Evolutionary conservation across 2,329 filamentous ascomycete species (phyloP).

Genomic region (Cadophora sp.): DNA sequence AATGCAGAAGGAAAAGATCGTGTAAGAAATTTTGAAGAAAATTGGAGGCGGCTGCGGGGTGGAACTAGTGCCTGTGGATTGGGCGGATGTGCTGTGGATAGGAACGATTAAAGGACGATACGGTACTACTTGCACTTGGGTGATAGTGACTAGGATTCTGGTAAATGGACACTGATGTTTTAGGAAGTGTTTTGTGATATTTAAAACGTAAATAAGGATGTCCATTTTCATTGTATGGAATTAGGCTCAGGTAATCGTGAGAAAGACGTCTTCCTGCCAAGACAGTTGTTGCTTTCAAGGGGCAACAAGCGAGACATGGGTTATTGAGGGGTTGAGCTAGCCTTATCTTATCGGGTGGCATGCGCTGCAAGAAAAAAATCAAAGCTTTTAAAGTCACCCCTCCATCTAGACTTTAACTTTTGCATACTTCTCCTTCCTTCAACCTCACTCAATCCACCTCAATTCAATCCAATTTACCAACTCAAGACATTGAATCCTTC

Average conservation of each 20-base stretch:
- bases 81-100: background rate
- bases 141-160: background rate
- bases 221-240: background rate
- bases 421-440: background rate
- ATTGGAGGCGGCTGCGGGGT: background rate
- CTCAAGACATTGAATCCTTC: background rate
- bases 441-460: background rate
- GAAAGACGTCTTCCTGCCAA: background rate
- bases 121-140: background rate
- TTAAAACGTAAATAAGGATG: background rate
- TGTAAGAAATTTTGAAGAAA: slow-evolving; percentile 3
- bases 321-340: background rate
- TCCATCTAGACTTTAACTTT: background rate
- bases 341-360: slow-evolving; percentile 20
- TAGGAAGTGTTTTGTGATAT: too few relatives aligned
- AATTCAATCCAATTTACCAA: background rate
- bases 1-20: slow-evolving; percentile 16
- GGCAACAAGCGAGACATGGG: slow-evolving; percentile 11
- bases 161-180: too few relatives aligned
- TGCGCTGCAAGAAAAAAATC: slow-evolving; percentile 15
- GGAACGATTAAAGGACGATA: background rate
- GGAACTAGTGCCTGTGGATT: background rate
- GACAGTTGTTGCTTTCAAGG: background rate
- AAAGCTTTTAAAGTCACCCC: slow-evolving; percentile 13
- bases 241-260: background rate